Base-by-base conservation (phyloP, 2,329 filamentous ascomycete species). In the Sporothrix pseudoabietina region DNA sequence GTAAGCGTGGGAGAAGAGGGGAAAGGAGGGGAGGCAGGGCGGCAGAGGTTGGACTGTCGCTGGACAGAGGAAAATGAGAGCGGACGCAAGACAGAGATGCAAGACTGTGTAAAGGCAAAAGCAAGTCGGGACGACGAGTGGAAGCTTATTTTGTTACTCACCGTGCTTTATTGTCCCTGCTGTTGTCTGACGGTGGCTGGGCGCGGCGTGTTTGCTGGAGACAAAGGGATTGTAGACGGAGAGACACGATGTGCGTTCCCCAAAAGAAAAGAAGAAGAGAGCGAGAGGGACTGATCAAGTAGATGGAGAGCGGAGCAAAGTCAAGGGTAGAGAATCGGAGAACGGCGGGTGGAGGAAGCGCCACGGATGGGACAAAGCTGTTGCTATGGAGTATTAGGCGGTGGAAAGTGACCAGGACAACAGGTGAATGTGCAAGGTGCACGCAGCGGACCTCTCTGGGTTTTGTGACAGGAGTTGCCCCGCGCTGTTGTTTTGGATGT, bases 401-500 rank as follows among this genome's bases (percentile, higher is more conserved):
- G 54, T 57, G 54, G 54, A 57, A 47, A 71, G 68, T 59, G 73
- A 41, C 59, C 10, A 71, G 44, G 26, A 55, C 47, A 26, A 59
- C n/a, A 32, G 69, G 68, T 35, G 41, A 66, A 66, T 19, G 41
- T 4, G 54, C 8, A 71, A 49, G 19, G 52, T 30, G 69, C 22
- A 22, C 10, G 30, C 19, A 32, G 32, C 55, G 30, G 52, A 55
- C 55, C 35, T 49, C 63, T 66, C 39, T 66, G 6, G 44, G 41
- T 65, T 71, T 71, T 73, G 72, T 47, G 66, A 74, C 55, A 63
- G 52, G 69, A 73, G 74, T 68, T 74, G 74, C 72, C 74, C 71
- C 73, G 73, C 73, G 71, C 61, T 73, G 71, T 52, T 70, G 74
- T 75, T 72, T 75, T 72, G 71, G 73, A 72, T 75, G 44, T 39